Evolutionary conservation across 1,139 yeast genomes (phyloP).

Genomic region (Pichia sp.): DNA sequence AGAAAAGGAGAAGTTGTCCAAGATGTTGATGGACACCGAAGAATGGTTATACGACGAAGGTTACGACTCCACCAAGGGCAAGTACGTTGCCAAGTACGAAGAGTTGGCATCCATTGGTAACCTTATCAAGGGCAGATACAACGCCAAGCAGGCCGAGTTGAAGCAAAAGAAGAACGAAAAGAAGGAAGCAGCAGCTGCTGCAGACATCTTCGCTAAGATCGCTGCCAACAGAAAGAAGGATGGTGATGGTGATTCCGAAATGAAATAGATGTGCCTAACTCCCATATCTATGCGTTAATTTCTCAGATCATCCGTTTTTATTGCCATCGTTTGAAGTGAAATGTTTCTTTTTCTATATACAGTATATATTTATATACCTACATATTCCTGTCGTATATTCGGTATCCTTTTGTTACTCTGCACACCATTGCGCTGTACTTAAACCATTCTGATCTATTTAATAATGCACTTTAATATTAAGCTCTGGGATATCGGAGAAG

Average conservation of each 20-base stretch:
- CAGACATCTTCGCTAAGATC: slow-evolving; percentile 43
- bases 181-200: slow-evolving; percentile 63
- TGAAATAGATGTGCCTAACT: slow-evolving; percentile 27
- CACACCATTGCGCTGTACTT: background rate
- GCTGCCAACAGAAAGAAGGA: slow-evolving; percentile 56
- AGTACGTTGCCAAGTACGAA: slow-evolving; percentile 96
- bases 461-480: background rate
- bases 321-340: background rate
- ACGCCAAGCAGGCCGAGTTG: slow-evolving; percentile 92
- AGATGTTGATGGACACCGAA: slow-evolving; percentile 79
- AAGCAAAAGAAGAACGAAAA: slow-evolving; percentile 82
- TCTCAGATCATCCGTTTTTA: background rate
- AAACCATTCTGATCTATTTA: background rate
- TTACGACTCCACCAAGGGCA: slow-evolving; percentile 92
- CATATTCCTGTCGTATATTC: slow-evolving; percentile 1
- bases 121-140: slow-evolving; percentile 90
- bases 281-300: background rate
- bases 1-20: slow-evolving; percentile 77
- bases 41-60: slow-evolving; percentile 99
- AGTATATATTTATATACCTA: background rate
- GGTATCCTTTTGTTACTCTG: background rate
- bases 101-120: slow-evolving; percentile 94
- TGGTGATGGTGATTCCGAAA: slow-evolving; percentile 42
- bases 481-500: no score
- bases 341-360: background rate